These are phyloP conservation scores for Neurospora terricola DNA, from an alignment of 495 filamentous ascomycete genomes.

Conservation along the genomic window DNA sequence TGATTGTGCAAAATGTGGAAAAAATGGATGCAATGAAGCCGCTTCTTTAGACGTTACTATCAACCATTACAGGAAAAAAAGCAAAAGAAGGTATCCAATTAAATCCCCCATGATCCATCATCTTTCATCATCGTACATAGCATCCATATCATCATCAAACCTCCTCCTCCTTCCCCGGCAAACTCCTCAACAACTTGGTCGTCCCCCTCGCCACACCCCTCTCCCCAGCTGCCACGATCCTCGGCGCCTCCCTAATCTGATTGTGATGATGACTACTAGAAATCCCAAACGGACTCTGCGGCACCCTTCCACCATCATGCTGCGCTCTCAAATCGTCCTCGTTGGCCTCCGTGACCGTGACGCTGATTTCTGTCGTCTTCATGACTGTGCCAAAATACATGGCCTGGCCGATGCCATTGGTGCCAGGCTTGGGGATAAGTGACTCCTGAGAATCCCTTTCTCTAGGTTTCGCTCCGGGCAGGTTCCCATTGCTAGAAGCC, in stretches of 20 bases:
- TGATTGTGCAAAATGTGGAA: not conserved
- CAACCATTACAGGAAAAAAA: not conserved
- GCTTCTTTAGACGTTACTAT: not conserved
- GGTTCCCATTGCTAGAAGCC: not conserved
- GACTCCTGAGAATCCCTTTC: slow-evolving; percentile 10
- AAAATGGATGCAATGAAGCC: not conserved
- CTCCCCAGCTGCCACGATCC: not conserved
- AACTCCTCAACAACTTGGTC: not conserved
- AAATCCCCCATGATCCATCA: not conserved
- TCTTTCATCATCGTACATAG: not conserved
- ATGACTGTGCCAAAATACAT: slow-evolving; percentile 5
- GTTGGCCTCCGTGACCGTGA: slow-evolving; percentile 9
- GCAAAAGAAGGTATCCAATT: not conserved
- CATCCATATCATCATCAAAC: not conserved
- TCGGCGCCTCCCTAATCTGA: not conserved
- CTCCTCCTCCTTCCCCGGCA: not conserved
- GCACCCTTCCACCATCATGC: not conserved
- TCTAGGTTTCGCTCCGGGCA: not conserved
- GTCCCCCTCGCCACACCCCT: not conserved
- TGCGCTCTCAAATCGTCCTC: not conserved
- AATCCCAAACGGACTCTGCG: not conserved
- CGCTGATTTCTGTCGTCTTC: slow-evolving; percentile 22
- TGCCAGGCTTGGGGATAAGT: not conserved
- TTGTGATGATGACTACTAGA: not conserved
- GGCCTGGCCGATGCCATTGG: not conserved